Evolutionary conservation across 2,329 filamentous ascomycete genomes (phyloP), one percentile per base, ranked within the genome.

Genomic region (Escovopsis sp.): DNA sequence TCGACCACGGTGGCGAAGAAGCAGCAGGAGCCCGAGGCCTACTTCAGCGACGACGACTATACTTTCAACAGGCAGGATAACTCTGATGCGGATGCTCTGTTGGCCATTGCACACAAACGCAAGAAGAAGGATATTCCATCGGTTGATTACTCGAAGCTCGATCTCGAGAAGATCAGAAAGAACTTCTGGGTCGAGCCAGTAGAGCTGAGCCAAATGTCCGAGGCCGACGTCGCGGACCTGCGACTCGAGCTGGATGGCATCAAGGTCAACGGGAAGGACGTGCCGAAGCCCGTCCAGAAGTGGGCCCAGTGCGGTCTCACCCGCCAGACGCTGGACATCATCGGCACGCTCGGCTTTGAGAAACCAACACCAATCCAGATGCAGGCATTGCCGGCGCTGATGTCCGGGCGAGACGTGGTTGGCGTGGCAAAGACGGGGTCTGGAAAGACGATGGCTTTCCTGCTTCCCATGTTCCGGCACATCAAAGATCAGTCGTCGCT

Each of bases 401-500:
- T 96, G 83, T 93, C 87, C 19, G 90, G 90, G 9, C 76, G 86
- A 45, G 90, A 98, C 62, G 82, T 94, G 27, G 85, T 98, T 43
- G 90, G 87, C 45, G 86, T 98, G 35, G 90, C 90, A 14, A 96
- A 96, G 63, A 98, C 90, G 18, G 90, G 90, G 5, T 96, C 90
- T 18, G 90, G 90, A 54, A 98, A 98, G 63, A 98, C 90, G 0
- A 76, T 96, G 48, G 90, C 90, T 5, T 98, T 96, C 53, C 62
- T 94, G 21, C 70, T 98, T 31, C 90, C 90, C 27, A 94, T 96
- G 85, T 94, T 98, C 55, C 76, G 90, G 37, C 90, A 98, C 54
- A 94, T 96, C 61, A 90, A 88, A 57, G 90, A 96, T 50, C 90
- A 98, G 53, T 68, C 76, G 34, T 76, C 81, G 0, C 63, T 94